Base-by-base conservation (phyloP, 2,329 filamentous ascomycete genomes). In the Zymoseptoria brevis region DNA sequence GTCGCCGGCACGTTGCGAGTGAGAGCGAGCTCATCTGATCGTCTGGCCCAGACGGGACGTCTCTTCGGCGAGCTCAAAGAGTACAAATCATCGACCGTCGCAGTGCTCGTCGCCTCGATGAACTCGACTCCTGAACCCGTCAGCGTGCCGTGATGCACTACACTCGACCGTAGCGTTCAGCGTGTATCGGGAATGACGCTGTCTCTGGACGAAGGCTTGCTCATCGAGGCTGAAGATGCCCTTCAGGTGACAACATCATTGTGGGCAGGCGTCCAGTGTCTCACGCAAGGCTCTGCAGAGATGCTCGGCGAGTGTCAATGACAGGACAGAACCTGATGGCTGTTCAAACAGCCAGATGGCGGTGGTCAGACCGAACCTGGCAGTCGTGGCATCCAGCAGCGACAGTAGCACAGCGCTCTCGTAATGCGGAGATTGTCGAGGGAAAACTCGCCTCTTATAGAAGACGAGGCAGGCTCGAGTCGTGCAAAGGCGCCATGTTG, bases 381-480 rank as follows among this genome's bases (percentile, higher is more conserved):
- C 57, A n/a, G 57, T 56, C 19, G 54, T 57, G 3, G 57, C 57
- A 26, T 57, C 57, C 13, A 59, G 22, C 9, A 59, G 49, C 16
- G 57, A 59, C 2, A 59, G 29, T 3, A 54, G 54, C 49, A 53
- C 54, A 49, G 57, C 54, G 13, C 11, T 9, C 50, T 57, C 54
- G 19, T 22, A 9, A 6, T 53, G 13, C 4, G 29, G 4, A 1
- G 51, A 8, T 13, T 24, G 1, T n/a, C n/a, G 19, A 19, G 51
- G 51, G 9, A n/a, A 53, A 0, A 53, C 13, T 26, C 51, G 51
- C 11, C 51, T 53, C 2, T 22, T 53, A 2, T n/a, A 53, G 7
- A n/a, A 53, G 22, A 26, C 1, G 7, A 21, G 21, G 51, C n/a
- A 19, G 8, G 8, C 9, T 53, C 16, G 19, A 16, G 1, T 13